Base-by-base conservation (phyloP, 345 rosid species). In the Cochlearia excelsa region DNA sequence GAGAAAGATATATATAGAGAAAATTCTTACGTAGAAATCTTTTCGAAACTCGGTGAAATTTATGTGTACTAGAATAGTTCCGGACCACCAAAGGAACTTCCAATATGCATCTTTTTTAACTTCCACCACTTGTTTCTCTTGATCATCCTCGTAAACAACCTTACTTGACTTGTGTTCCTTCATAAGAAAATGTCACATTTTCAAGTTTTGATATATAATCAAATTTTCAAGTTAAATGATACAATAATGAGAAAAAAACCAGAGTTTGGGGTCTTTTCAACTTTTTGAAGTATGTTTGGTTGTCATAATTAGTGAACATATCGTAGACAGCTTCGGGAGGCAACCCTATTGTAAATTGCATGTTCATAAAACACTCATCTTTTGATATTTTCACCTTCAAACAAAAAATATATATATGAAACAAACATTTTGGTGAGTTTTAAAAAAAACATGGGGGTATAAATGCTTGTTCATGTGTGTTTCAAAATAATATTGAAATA, bases 311-410 rank as follows among this genome's bases (percentile, higher is more conserved):
- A 41, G 57, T 62, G 26, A 63, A 29, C 43, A 63, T 6, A 6
- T 63, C 44, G 59, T 33, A 63, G 29, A 37, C 59, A 10, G 45
- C 16, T 26, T 52, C 5, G 26, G 59, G 67, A 43, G 67, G 59
- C 45, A 52, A 4, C 34, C 59, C 59, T n/a, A 43, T 26, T 52
- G 16, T 43, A 11, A 49, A 61, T 23, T 16, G 23, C 30, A 61
- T 50, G 41, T 23, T 8, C 62, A 57, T 1, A 30, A 11, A 41
- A 23, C 41, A 30, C 5, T 43, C 11, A 31, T 41, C 41, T 9
- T 5, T 4, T 44, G 34, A 4, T 29, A 51, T 26, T 52, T 53
- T 9, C 59, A 63, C 59, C 67, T 63, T 26, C 50, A 64, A 53
- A 30, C 26, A 62, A 9, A 30, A 61, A 61, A 8, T 6, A 1